Conservation (phyloP, 2,329 filamentous ascomycete species). For the Fusarium brevicatenulatum region DNA sequence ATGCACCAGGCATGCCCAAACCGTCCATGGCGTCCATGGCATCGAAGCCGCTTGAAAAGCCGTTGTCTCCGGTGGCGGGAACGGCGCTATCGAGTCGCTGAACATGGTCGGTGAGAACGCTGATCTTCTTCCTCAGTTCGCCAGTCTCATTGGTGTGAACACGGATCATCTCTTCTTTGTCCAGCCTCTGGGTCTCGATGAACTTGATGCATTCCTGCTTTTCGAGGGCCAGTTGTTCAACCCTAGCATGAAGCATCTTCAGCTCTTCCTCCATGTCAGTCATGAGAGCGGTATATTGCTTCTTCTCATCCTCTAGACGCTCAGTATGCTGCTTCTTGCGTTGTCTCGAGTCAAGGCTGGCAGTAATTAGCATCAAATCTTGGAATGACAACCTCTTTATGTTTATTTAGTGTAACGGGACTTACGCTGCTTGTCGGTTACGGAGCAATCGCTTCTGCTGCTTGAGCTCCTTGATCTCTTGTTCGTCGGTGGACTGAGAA, state of each 20-base stretch:
- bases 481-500: conserved; percentile 85
- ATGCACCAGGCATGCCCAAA: conserved; percentile 81
- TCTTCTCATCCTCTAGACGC: conserved; percentile 96
- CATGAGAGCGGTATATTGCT: conserved; percentile 83
- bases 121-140: conserved; percentile 92
- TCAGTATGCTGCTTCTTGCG: conserved; percentile 99
- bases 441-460: conserved; percentile 94
- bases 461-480: conserved; percentile 97
- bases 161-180: conserved; percentile 93
- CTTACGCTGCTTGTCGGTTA: conserved; percentile 97
- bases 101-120: conserved; percentile 78
- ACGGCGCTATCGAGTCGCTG: conserved; percentile 74
- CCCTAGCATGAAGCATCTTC: conserved; percentile 71
- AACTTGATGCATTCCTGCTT: conserved; percentile 80
- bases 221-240: conserved; percentile 77
- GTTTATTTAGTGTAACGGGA: conserved; percentile 16
- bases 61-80: conserved; percentile 61
- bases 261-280: conserved; percentile 82
- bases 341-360: conserved; percentile 91
- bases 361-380: conserved; percentile 25
- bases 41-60: conserved; percentile 76
- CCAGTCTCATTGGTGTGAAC: conserved; percentile 89
- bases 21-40: conserved; percentile 89
- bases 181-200: conserved; percentile 79
- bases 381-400: background rate